These are phyloP conservation scores for Colletotrichum sojae DNA, from an alignment of 2,329 filamentous ascomycete genomes.

Conservation along the genomic window DNA sequence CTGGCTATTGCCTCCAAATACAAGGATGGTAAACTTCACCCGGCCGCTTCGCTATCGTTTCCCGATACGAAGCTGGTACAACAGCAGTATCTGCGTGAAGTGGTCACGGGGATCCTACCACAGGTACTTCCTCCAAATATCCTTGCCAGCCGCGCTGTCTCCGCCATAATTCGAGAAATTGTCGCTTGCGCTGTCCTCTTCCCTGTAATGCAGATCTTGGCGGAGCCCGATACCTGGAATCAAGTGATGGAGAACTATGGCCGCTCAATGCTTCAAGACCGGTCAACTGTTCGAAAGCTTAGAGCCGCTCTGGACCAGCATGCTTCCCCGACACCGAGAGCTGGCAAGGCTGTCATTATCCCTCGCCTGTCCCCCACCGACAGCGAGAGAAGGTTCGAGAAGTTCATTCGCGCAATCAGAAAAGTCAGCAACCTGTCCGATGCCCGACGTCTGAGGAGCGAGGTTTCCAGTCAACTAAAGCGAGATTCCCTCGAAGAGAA, in stretches of 20 bases:
- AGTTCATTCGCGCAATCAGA: slow-evolving; percentile 90
- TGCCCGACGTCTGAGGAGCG: slow-evolving; percentile 90
- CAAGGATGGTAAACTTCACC: slow-evolving; percentile 87
- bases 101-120: slow-evolving; percentile 81
- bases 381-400: slow-evolving; percentile 92
- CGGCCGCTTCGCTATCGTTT: slow-evolving; percentile 85
- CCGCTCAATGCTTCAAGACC: slow-evolving; percentile 89
- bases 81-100: slow-evolving; percentile 87
- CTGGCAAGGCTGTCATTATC: slow-evolving; percentile 76
- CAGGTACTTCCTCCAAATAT: slow-evolving; percentile 80
- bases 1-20: slow-evolving; percentile 97
- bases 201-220: slow-evolving; percentile 83
- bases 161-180: slow-evolving; percentile 87
- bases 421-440: slow-evolving; percentile 94
- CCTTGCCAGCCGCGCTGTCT: slow-evolving; percentile 84
- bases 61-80: slow-evolving; percentile 88
- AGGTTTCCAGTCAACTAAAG: slow-evolving; percentile 92
- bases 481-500: slow-evolving; percentile 83
- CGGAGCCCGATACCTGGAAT: slow-evolving; percentile 98
- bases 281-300: slow-evolving; percentile 93
- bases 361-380: slow-evolving; percentile 86
- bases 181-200: slow-evolving; percentile 92
- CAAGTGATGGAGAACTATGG: slow-evolving; percentile 93
- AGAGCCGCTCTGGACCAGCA: slow-evolving; percentile 95
- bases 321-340: slow-evolving; percentile 82